Base-by-base conservation (phyloP, 352 stramenopile genomes). In the Globisporangium solare region DNA sequence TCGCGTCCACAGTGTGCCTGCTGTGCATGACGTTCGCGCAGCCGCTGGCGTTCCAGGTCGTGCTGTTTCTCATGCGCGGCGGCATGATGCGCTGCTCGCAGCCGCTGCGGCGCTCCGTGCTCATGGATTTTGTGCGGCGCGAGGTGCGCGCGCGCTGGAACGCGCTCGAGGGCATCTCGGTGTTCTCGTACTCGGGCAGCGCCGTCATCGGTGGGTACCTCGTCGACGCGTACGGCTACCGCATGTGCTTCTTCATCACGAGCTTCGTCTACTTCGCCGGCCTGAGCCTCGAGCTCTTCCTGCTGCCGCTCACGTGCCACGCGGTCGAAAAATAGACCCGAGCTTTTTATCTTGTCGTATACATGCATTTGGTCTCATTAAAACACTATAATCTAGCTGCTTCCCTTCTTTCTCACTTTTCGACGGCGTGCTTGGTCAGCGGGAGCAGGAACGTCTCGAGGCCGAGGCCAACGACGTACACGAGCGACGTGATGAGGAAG, bases 21-120 rank as follows among this genome's bases (percentile, higher is more conserved):
- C 74, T 88, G 47, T 69, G 54, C 13, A 89, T 92, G 77, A 61
- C 79, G 14, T 83, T 83, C 48, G 71, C 75, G 6, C 57, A 76
- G 58, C 76, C 83, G 22, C 61, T 89, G 48, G 49, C 24, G 21
- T 50, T 88, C 8, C 76, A 92, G 65, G 79, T 92, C 35, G 60
- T 68, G 39, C 56, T 92, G 18, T 92, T 92, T 54, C 67, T 89
- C 27, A 76, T 90, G 66, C 78, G 83, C 47, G 79, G 79, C 15
- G 83, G 83, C 20, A 89, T 89, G 75, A 92, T 92, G 83, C 79
- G 83, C 32, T 92, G 83, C 55, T 92, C 83, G 27, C 79, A 92
- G 63, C 83, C 83, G 21, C 61, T 92, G 43, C 79, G 83, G 35
- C 79, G 79, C 2, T 90, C 83, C 11, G 71, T 92, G 13, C 61